Base-by-base conservation (phyloP, 768 basidiomycete species). In the Rhodotorula toruloides region DNA sequence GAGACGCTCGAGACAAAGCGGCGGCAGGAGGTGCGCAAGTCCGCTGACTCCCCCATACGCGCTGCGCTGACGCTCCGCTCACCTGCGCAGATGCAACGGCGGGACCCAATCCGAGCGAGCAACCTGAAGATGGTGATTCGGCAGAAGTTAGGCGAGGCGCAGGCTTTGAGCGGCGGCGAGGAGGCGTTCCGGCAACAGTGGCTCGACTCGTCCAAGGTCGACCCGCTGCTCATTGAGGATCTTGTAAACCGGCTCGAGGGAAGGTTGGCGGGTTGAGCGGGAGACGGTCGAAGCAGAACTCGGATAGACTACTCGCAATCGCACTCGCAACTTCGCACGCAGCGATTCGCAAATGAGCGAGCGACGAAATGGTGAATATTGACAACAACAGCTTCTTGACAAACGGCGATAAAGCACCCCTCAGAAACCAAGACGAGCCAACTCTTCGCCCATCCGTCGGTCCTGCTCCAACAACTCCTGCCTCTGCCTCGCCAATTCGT, bases 1-100 rank as follows among this genome's bases (percentile, higher is more conserved):
- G 86, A 82, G 13, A 90, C 88, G 2, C 80, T 84, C 11, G 91
- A 93, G 76, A 86, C 86, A 70, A 78, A 81, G n/a, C 87, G 91
- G 39, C 84, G 89, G 48, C 84, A 85, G 79, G 78, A 79, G 62
- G 91, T 91, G 76, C 42, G 83, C 78, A 5, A 71, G 39, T 27
- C 34, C 5, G 46, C 27, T 22, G 25, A 48, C 42, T 34, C 25
- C 19, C 21, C 34, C 22, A 22, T 0, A 36, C 36, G 16, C 21
- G 2, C 8, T 40, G 29, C 14, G 6, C 42, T 21, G 5, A 21
- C 16, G 25, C 21, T 10, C 10, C 7, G 31, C 21, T n/a, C 25
- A 1, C 13, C 19, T 10, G 31, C 32, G 17, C 72, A 93, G 91
- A 75, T 87, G 19, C 85, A 84, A 65, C 81, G 87, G 19, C 80